phyloP scores from a whole-genome alignment of 2,329 filamentous ascomycete genomes.

The Beauveria varroae region DNA sequence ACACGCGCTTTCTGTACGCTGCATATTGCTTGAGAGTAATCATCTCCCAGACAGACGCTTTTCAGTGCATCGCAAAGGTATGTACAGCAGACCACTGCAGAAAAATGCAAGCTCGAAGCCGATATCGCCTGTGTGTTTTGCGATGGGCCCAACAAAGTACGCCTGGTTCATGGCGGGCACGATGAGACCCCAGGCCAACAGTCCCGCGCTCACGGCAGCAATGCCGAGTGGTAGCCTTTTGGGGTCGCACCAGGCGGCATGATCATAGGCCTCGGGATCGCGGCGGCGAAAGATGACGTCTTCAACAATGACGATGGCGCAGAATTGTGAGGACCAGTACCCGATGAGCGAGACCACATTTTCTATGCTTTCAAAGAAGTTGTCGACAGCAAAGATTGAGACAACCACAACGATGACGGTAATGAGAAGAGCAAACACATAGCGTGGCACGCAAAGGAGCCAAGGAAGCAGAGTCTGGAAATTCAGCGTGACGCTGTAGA shows the following conservation, averaged over 20 bases:
- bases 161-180: constrained; percentile 53
- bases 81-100: constrained; percentile 38
- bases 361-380: constrained; percentile 50
- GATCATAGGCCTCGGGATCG: constrained; percentile 37
- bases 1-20: neutral
- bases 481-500: constrained; percentile 57
- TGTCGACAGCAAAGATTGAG: constrained; percentile 44
- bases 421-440: constrained; percentile 49
- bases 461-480: constrained; percentile 54
- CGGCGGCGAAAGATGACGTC: constrained; percentile 40
- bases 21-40: neutral
- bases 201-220: constrained; percentile 38
- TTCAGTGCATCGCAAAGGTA: constrained; percentile 40
- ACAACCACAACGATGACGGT: constrained; percentile 54
- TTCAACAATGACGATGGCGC: constrained; percentile 41
- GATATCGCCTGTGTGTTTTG: constrained; percentile 53
- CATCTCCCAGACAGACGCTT: constrained; percentile 25
- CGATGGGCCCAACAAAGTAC: constrained; percentile 56
- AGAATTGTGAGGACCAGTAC: constrained; percentile 51
- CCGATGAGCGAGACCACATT: constrained; percentile 51
- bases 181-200: constrained; percentile 42
- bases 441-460: constrained; percentile 47
- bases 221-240: constrained; percentile 36
- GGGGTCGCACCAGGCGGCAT: constrained; percentile 39
- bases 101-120: constrained; percentile 58